Conservation (phyloP, 1,284 basidiomycete genomes). For the Boletus albobrunnescens region DNA sequence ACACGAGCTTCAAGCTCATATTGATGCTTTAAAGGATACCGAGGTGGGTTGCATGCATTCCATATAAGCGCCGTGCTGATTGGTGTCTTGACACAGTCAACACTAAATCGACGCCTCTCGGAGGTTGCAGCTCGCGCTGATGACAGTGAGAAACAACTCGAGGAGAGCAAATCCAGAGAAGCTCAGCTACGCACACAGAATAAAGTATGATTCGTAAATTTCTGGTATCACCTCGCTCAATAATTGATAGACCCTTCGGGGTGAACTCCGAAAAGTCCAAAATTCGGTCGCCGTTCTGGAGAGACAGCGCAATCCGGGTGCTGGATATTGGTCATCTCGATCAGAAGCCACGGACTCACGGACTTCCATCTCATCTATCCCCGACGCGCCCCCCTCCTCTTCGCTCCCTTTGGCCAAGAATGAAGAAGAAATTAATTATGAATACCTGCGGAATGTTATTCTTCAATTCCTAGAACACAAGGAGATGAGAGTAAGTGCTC, state of each 20-base stretch:
- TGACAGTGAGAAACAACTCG: constrained; percentile 53
- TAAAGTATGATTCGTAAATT: constrained; percentile 49
- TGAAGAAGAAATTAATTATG: constrained; percentile 92
- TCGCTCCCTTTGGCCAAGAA: constrained; percentile 40
- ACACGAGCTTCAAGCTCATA: constrained; percentile 44
- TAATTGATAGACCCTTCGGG: constrained; percentile 66
- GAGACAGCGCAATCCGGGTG: constrained; percentile 85
- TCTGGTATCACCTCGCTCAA: constrained; percentile 2
- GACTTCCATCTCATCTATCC: constrained; percentile 44
- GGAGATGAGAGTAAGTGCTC: constrained; percentile 70
- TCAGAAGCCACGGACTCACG: constrained; percentile 41
- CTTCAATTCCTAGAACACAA: constrained; percentile 90
- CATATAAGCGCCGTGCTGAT: neutral
- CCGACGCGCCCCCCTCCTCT: constrained; percentile 40
- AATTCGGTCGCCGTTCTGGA: constrained; percentile 87
- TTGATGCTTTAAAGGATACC: constrained; percentile 50
- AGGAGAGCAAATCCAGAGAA: constrained; percentile 65
- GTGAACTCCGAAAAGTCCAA: constrained; percentile 91
- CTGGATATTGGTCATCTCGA: constrained; percentile 80
- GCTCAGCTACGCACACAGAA: constrained; percentile 64
- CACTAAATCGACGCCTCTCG: constrained; percentile 41
- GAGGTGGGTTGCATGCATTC: constrained; percentile 44
- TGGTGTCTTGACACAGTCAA: constrained; percentile 36
- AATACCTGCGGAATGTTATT: constrained; percentile 92
- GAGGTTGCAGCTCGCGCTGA: constrained; percentile 45